Percentiles rank a stretch among this genome's conserved stretches.
Evolutionary conservation across 257 asterid genomes (phyloP).

Genomic region (Solanum stenotomum): DNA sequence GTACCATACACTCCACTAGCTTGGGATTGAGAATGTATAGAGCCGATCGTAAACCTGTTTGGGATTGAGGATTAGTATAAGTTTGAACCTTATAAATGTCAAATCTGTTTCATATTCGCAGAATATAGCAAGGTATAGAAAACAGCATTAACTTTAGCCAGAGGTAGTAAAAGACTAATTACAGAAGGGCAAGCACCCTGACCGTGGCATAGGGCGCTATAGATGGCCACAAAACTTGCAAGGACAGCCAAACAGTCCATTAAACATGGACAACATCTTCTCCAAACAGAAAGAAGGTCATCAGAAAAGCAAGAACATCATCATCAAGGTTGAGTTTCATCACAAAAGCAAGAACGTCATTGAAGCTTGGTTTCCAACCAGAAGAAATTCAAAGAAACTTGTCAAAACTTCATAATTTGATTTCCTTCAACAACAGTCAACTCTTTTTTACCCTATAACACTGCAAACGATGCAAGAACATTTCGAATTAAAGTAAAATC

Average conservation of each 20-base stretch:
- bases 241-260: constrained; percentile 46
- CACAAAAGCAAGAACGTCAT: constrained; percentile 30
- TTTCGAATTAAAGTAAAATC: not conserved
- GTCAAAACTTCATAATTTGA: constrained; percentile 35
- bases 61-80: not conserved
- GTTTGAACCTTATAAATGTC: not conserved
- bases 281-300: constrained; percentile 7
- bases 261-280: constrained; percentile 30
- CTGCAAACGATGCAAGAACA: constrained; percentile 22
- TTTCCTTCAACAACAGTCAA: constrained; percentile 28
- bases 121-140: not conserved
- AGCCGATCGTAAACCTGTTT: not conserved
- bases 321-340: not conserved
- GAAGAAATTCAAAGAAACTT: constrained; percentile 51
- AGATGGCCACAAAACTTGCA: constrained; percentile 35
- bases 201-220: constrained; percentile 31
- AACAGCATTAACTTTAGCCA: not conserved
- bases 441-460: constrained; percentile 49
- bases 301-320: not conserved
- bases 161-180: not conserved
- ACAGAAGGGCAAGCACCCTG: not conserved
- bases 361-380: constrained; percentile 50
- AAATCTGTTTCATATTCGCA: not conserved
- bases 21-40: not conserved
- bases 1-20: not conserved